Conservation (phyloP, 1,139 yeast genomes). For the Pichia sp. region DNA sequence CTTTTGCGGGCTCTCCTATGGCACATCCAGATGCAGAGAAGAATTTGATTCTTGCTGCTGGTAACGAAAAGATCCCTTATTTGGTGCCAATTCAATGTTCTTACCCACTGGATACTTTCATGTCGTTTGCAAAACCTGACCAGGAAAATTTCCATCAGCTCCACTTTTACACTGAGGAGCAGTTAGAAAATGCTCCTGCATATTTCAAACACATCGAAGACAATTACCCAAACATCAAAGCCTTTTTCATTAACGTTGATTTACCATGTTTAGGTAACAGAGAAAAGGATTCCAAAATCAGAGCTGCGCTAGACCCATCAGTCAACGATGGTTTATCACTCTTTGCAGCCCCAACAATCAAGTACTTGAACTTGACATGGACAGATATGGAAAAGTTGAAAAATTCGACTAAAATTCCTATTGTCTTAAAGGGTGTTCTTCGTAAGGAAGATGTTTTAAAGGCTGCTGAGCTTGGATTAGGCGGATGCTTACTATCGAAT, state of each 20-base stretch:
- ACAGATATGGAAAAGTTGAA: constrained; percentile 36
- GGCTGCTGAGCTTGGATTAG: constrained; percentile 54
- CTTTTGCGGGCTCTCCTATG: constrained; percentile 61
- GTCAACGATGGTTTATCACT: constrained; percentile 23
- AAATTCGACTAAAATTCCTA: constrained; percentile 45
- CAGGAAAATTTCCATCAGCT: constrained; percentile 51
- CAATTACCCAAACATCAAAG: constrained; percentile 44
- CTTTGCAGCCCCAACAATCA: constrained; percentile 24
- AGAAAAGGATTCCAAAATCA: constrained; percentile 35
- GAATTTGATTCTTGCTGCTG: constrained; percentile 44
- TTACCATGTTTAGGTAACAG: constrained; percentile 55
- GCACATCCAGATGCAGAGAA: constrained; percentile 64
- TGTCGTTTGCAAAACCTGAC: constrained; percentile 36
- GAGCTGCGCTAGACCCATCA: constrained; percentile 32
- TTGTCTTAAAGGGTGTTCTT: constrained; percentile 52
- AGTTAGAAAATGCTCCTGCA: constrained; percentile 34
- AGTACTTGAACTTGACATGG: constrained; percentile 37
- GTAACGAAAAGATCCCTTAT: constrained; percentile 42
- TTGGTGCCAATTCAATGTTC: constrained; percentile 50
- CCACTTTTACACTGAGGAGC: constrained; percentile 41
- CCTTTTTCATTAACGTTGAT: constrained; percentile 52
- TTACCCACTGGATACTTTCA: constrained; percentile 46
- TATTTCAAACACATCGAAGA: constrained; percentile 32
- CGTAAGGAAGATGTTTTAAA: constrained; percentile 50
- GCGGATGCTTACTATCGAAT: constrained; percentile 61